Conservation (phyloP, 2,329 filamentous ascomycete species). For the Exophiala calicioides region DNA sequence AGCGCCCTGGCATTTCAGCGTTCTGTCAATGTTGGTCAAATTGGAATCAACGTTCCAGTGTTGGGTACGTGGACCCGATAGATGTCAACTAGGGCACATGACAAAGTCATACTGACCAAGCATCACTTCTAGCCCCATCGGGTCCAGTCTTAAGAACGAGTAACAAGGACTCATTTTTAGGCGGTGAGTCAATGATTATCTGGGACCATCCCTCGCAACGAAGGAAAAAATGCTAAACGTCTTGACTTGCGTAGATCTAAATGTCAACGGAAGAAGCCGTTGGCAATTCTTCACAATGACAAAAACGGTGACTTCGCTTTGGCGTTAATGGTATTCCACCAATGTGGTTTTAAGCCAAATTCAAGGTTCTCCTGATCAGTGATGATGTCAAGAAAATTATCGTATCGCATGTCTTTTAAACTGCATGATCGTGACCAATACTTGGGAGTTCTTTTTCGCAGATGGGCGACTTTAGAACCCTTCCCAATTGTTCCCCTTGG, state of each 20-base stretch:
- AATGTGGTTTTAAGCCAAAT: neutral
- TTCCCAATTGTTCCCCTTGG: no score
- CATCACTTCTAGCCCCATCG: constrained; percentile 30
- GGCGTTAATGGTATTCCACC: constrained; percentile 3
- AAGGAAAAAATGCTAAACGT: no score
- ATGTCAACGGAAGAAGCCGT: constrained; percentile 1
- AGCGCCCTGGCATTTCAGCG: constrained; percentile 38
- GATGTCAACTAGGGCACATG: no score
- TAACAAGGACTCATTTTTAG: constrained; percentile 35
- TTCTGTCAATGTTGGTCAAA: constrained; percentile 35
- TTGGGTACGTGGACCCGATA: constrained; percentile 23
- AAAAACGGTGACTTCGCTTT: constrained; percentile 15
- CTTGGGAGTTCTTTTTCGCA: no score
- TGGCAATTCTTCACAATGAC: constrained; percentile 15
- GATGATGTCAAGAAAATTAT: no score
- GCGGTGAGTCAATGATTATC: constrained; percentile 30
- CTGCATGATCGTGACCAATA: no score
- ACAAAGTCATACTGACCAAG: no score
- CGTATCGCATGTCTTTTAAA: no score
- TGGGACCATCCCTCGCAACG: no score
- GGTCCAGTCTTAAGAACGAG: constrained; percentile 31
- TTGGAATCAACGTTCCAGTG: constrained; percentile 36
- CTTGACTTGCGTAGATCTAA: constrained; percentile 1
- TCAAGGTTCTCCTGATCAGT: no score
- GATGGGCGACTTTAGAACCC: no score